phyloP scores from a whole-genome alignment of 2,329 filamentous ascomycete species.

The Verticillium nonalfalfae region DNA sequence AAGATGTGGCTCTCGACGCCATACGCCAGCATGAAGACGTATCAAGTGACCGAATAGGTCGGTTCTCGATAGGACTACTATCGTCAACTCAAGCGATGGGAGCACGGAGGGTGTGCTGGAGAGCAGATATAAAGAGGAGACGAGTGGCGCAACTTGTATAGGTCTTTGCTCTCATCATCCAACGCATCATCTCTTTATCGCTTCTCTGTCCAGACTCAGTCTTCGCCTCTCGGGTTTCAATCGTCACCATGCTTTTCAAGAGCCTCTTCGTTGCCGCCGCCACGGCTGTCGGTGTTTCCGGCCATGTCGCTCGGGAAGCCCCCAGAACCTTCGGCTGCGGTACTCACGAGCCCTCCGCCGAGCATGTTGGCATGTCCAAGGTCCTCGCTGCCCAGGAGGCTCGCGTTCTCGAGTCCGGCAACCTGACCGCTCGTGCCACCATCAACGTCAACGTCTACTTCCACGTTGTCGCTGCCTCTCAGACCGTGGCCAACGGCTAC shows the following conservation, averaged over 20 bases:
- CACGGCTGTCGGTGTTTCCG: not conserved
- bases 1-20: not conserved
- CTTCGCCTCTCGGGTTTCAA: not conserved
- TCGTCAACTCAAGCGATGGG: not conserved
- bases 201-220: not conserved
- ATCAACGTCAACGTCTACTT: not conserved
- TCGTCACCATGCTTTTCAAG: constrained; percentile 1
- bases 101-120: not conserved
- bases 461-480: not conserved
- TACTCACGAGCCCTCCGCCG: not conserved
- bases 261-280: not conserved
- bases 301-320: not conserved
- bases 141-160: not conserved
- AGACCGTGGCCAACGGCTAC: not conserved
- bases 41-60: not conserved
- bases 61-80: not conserved
- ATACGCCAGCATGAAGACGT: not conserved
- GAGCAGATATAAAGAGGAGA: not conserved
- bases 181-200: not conserved
- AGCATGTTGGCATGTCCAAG: not conserved
- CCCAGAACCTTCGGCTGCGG: not conserved
- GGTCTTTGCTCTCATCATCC: not conserved
- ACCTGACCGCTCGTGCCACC: not conserved
- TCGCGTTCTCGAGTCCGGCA: not conserved
- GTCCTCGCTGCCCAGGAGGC: not conserved